phyloP scores from a whole-genome alignment of 106 monocot genomes.

The Dioscorea zingiberensis region DNA sequence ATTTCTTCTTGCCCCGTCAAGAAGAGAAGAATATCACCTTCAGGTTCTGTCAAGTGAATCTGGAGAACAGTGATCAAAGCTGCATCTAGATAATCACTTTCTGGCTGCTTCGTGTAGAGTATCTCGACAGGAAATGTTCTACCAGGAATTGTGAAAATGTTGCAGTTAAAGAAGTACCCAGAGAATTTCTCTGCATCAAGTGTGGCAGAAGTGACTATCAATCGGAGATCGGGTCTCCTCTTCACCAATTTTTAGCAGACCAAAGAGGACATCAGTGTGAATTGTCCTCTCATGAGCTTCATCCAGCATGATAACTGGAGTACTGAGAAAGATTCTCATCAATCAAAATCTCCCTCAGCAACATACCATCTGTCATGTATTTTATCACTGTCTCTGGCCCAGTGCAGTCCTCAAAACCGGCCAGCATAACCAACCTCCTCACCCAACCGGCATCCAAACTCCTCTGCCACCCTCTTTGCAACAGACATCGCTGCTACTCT shows the following conservation, averaged over 20 bases:
- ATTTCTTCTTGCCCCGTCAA: slow-evolving; percentile 97
- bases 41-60: slow-evolving; percentile 93
- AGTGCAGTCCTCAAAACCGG: slow-evolving; percentile 94
- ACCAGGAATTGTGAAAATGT: no score
- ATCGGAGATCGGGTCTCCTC: slow-evolving; percentile 62
- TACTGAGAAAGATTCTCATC: slow-evolving; percentile 92
- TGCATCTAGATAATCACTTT: slow-evolving; percentile 92
- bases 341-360: slow-evolving; percentile 78
- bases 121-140: no score
- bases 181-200: slow-evolving; percentile 96
- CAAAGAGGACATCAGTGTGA: slow-evolving; percentile 89
- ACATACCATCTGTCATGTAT: slow-evolving; percentile 99
- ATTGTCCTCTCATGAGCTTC: slow-evolving; percentile 99
- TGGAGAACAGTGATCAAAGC: slow-evolving; percentile 87
- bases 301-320: slow-evolving; percentile 91
- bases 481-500: slow-evolving; percentile 96
- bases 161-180: slow-evolving; percentile 92
- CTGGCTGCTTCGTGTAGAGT: slow-evolving; percentile 91
- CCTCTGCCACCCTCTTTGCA: slow-evolving; percentile 97
- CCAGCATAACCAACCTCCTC: slow-evolving; percentile 98
- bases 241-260: slow-evolving; percentile 74
- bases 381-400: slow-evolving; percentile 93
- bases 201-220: slow-evolving; percentile 95
- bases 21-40: slow-evolving; percentile 89
- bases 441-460: slow-evolving; percentile 87